phyloP scores from a whole-genome alignment of 2,329 filamentous ascomycete genomes.

The Fusarium palustre region DNA sequence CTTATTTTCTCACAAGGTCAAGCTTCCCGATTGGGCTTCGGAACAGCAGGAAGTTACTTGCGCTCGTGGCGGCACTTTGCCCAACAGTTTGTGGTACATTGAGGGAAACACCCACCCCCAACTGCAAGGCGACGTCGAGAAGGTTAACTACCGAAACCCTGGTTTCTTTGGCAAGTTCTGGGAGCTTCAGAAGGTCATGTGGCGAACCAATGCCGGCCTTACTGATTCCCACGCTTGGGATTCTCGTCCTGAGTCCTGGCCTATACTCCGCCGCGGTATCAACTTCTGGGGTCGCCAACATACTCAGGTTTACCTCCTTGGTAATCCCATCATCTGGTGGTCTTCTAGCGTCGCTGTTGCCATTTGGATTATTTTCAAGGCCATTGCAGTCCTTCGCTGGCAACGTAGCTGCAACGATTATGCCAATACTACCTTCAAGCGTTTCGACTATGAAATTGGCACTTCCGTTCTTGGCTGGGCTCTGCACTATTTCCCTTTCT shows the following conservation, averaged over 20 bases:
- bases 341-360: slow-evolving; percentile 81
- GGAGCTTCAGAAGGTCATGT: slow-evolving; percentile 98
- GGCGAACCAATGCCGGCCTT: slow-evolving; percentile 95
- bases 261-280: slow-evolving; percentile 90
- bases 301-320: slow-evolving; percentile 95
- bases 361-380: slow-evolving; percentile 87
- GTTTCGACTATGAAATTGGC: slow-evolving; percentile 97
- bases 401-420: slow-evolving; percentile 94
- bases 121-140: slow-evolving; percentile 81
- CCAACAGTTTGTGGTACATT: slow-evolving; percentile 97
- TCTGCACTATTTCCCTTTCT: slow-evolving; percentile 99
- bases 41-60: slow-evolving; percentile 99
- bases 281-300: slow-evolving; percentile 98
- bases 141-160: slow-evolving; percentile 94
- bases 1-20: slow-evolving; percentile 98
- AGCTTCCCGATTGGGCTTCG: slow-evolving; percentile 96
- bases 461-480: slow-evolving; percentile 93
- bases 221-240: slow-evolving; percentile 99
- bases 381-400: slow-evolving; percentile 87
- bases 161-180: slow-evolving; percentile 98
- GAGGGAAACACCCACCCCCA: slow-evolving; percentile 89
- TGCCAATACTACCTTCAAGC: slow-evolving; percentile 83
- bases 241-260: slow-evolving; percentile 93
- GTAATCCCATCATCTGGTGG: slow-evolving; percentile 97
- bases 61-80: slow-evolving; percentile 87